These are phyloP conservation scores for Oxalis stricta DNA, from an alignment of 441 rosid species.

Conservation along the genomic window DNA sequence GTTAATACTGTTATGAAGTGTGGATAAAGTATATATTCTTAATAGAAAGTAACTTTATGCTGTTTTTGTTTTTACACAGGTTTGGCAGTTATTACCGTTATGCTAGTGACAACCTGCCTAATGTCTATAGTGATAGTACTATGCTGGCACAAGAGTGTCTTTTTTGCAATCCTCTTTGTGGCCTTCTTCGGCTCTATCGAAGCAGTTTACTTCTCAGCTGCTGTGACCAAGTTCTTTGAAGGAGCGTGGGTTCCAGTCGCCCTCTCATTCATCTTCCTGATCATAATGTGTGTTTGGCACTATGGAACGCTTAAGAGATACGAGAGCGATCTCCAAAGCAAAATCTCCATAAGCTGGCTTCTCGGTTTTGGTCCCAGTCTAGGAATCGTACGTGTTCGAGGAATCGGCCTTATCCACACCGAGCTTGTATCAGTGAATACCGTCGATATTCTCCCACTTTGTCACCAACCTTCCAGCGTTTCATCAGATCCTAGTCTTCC, in stretches of 20 bases:
- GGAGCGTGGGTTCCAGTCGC: constrained; percentile 98
- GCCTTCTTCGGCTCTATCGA: constrained; percentile 72
- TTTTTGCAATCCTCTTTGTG: constrained; percentile 51
- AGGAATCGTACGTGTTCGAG: constrained; percentile 77
- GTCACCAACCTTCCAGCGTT: constrained; percentile 96
- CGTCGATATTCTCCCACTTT: constrained; percentile 88
- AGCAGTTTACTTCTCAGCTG: constrained; percentile 84
- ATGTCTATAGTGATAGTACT: constrained; percentile 87
- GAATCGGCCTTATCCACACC: constrained; percentile 78
- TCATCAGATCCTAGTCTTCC: constrained; percentile 78
- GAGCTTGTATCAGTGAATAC: constrained; percentile 87
- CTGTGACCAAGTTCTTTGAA: constrained; percentile 73
- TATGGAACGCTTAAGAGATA: constrained; percentile 69
- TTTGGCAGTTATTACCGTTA: constrained; percentile 92
- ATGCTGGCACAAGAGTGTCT: constrained; percentile 76
- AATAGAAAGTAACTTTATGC: not conserved
- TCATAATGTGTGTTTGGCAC: constrained; percentile 78
- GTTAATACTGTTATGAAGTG: not conserved
- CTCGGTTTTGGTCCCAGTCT: constrained; percentile 62
- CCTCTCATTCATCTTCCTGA: constrained; percentile 53
- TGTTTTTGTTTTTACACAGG: constrained; percentile 27
- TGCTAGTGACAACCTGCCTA: constrained; percentile 89
- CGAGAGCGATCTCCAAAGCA: constrained; percentile 75
- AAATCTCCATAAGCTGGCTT: constrained; percentile 82
- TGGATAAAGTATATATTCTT: too few relatives aligned